Base-by-base conservation (phyloP, 306 rosid genomes). In the Parietaria judaica region DNA sequence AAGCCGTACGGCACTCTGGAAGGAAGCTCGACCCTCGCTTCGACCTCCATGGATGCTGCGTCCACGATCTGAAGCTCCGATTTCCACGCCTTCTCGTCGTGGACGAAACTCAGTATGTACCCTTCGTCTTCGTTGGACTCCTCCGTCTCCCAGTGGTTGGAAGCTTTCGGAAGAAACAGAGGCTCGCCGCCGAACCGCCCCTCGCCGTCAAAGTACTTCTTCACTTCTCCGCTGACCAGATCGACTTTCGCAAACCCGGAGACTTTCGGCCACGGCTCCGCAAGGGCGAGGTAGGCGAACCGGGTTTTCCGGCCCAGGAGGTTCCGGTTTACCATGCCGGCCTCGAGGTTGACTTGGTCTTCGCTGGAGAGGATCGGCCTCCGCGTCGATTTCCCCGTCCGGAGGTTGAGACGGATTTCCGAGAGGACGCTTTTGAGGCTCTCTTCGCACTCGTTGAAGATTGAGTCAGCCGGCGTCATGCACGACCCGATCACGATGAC, bases 191-290 rank as follows among this genome's bases (percentile, higher is more conserved):
- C 99, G 34, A 65, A 92, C 68, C 71, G 79, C 10, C 79, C 37
- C 0, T 79, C 86, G 0, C 99, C 99, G 10, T 88, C 88, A 0
- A 86, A 38, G 31, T 72, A 80, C 72, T 84, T 86, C 11, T 53
- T 69, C 0, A 82, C 78, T 14, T 86, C 78, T 0, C 96, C 99
- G 3, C 60, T 82, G 3, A 59, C 70, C 11, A 92, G 65, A 69
- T 88, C 90, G 0, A 92, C 96, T 58, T 92, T 92, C 0, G 95
- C 97, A 39, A 92, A 88, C 0, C 99, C 96, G 0, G 99, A 92
- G 11, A 92, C 99, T 45, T 86, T 92, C 0, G 99, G 99, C 99
- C 99, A 92, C 9, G 99, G 97, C 68, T 92, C 96, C 0, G 95
- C 96, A 1, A 92, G 71, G 3, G 99, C 99, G 9, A 92, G 47